A percentile compares a stretch with the other conserved stretches of the same genome.
Evolutionary conservation across 805 yeast species (phyloP).

Genomic region (Teunomyces pallodes): DNA sequence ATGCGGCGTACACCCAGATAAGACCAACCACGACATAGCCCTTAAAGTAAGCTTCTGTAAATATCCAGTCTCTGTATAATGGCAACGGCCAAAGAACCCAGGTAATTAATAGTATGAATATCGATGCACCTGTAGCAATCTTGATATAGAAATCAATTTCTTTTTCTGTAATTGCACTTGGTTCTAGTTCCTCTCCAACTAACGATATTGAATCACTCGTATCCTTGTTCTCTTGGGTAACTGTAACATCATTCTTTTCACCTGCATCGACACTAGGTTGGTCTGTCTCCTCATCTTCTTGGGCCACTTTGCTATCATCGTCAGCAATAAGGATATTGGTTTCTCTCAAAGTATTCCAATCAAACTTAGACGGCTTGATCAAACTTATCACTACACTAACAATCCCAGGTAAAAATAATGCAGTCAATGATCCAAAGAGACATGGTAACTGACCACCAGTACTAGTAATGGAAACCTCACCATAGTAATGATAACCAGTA

Average conservation of each 20-base stretch:
- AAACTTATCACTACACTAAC: slow-evolving; percentile 6
- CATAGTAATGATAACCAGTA: slow-evolving; percentile 26
- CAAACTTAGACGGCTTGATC: slow-evolving; percentile 20
- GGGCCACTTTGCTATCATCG: neutral
- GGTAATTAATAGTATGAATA: slow-evolving; percentile 28
- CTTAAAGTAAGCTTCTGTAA: slow-evolving; percentile 32
- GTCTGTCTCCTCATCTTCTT: neutral
- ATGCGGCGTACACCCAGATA: slow-evolving; percentile 39
- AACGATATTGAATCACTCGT: neutral
- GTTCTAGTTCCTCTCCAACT: slow-evolving; percentile 1
- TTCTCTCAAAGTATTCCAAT: slow-evolving; percentile 24
- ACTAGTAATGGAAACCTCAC: slow-evolving; percentile 23
- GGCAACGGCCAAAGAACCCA: slow-evolving; percentile 45
- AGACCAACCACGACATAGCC: slow-evolving; percentile 39
- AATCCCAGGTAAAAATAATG: slow-evolving; percentile 29
- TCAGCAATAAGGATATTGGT: slow-evolving; percentile 13
- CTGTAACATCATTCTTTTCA: neutral
- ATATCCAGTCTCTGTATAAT: slow-evolving; percentile 40
- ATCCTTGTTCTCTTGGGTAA: neutral
- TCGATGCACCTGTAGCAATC: slow-evolving; percentile 23
- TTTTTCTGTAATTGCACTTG: neutral
- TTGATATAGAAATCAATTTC: slow-evolving; percentile 17
- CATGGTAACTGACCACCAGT: slow-evolving; percentile 33
- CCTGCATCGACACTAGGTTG: neutral
- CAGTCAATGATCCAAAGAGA: slow-evolving; percentile 31